Conservation (phyloP, 129 eudicot species). For the Tagetes erecta region DNA sequence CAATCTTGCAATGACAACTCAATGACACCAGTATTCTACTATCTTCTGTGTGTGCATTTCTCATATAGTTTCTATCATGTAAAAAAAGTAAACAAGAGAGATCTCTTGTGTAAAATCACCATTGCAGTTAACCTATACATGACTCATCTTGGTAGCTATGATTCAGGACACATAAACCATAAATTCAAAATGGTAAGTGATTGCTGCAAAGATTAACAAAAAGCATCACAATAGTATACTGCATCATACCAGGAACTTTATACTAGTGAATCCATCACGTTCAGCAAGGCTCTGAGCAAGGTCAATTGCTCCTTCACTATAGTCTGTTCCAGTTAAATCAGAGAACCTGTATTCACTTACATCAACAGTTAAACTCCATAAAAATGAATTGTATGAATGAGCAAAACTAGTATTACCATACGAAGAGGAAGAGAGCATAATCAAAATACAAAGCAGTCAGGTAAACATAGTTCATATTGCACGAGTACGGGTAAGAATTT, state of each 20-base stretch:
- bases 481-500: neutral
- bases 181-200: conserved; percentile 12
- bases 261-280: conserved; percentile 72
- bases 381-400: conserved; percentile 11
- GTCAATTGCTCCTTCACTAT: conserved; percentile 92
- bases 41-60: neutral
- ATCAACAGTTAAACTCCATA: conserved; percentile 13
- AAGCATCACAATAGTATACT: conserved; percentile 8
- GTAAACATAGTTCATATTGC: neutral
- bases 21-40: neutral
- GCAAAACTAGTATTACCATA: conserved; percentile 17
- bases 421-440: conserved; percentile 6
- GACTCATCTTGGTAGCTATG: conserved; percentile 5
- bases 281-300: conserved; percentile 90
- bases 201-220: neutral
- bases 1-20: neutral
- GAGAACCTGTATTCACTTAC: conserved; percentile 61
- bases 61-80: conserved; percentile 4
- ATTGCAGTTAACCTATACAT: neutral
- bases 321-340: conserved; percentile 94
- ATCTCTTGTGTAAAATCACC: neutral
- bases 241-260: conserved; percentile 72
- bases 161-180: conserved; percentile 10
- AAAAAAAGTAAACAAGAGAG: neutral
- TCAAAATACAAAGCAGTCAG: conserved; percentile 5